Conservation (phyloP, 1,284 basidiomycete species). For the Singerocomus inundabilis region DNA sequence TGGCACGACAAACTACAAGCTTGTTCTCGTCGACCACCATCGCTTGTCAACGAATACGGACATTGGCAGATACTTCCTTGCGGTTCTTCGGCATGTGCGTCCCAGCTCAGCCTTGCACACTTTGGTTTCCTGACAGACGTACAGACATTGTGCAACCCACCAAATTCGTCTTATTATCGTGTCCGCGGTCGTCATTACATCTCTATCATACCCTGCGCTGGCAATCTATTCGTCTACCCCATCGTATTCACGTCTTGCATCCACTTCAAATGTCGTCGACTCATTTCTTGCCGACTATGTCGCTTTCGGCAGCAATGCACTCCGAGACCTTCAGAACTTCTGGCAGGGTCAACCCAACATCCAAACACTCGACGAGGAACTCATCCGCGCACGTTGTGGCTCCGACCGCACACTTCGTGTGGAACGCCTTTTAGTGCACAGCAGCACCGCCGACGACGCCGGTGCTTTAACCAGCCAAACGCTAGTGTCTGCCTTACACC, state of each 20-base stretch:
- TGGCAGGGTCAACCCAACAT: conserved; percentile 63
- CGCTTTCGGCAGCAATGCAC: conserved; percentile 48
- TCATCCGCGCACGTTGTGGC: conserved; percentile 71
- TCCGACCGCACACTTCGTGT: conserved; percentile 72
- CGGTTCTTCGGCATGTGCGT: conserved; percentile 76
- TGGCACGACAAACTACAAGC: conserved; percentile 22
- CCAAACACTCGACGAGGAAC: conserved; percentile 66
- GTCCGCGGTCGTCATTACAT: conserved; percentile 93
- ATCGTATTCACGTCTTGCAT: conserved; percentile 57
- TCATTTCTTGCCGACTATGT: conserved; percentile 55
- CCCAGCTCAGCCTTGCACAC: not conserved
- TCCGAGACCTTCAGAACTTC: conserved; percentile 63
- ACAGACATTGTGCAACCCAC: conserved; percentile 81
- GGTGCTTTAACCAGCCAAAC: conserved; percentile 61
- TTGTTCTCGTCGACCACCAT: conserved; percentile 18
- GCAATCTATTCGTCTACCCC: conserved; percentile 78
- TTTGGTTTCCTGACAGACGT: conserved; percentile 13
- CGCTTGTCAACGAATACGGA: conserved; percentile 38
- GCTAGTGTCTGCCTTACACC: conserved; percentile 57
- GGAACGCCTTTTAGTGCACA: conserved; percentile 72
- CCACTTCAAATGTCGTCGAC: conserved; percentile 57
- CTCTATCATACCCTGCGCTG: conserved; percentile 90
- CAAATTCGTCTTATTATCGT: conserved; percentile 94
- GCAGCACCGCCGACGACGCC: conserved; percentile 48
- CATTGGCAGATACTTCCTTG: conserved; percentile 53